Evolutionary conservation across 139 green algal genomes (phyloP).

Genomic region (Diplosphaera chodatii): DNA sequence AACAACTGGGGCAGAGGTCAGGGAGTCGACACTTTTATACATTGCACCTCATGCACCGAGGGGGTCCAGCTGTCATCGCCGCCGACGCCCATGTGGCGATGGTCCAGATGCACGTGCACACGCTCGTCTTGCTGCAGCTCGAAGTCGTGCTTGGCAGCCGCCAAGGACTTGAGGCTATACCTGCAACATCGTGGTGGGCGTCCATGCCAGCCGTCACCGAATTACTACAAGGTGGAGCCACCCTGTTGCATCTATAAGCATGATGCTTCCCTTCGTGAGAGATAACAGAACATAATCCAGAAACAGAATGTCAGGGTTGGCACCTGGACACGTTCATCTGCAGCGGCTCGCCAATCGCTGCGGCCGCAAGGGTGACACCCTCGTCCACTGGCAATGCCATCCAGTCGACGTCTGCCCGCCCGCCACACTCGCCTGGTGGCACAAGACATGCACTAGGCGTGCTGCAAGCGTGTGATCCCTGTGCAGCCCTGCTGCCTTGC

Average conservation of each 20-base stretch:
- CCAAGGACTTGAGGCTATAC: slow-evolving; percentile 34
- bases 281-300: no score
- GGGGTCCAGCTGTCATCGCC: slow-evolving; percentile 94
- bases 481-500: no score
- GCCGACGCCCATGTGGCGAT: slow-evolving; percentile 86
- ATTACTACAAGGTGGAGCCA: no score
- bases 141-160: slow-evolving; percentile 55
- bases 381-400: slow-evolving; percentile 24
- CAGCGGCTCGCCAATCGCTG: slow-evolving; percentile 1
- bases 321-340: slow-evolving; percentile 35
- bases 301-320: slow-evolving; percentile 5
- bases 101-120: slow-evolving; percentile 76
- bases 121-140: slow-evolving; percentile 41
- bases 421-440: slow-evolving; percentile 59
- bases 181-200: slow-evolving; percentile 14
- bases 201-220: no score
- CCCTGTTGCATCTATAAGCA: not conserved
- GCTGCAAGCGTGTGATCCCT: no score
- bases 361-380: slow-evolving; percentile 15
- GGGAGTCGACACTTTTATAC: slow-evolving; percentile 5
- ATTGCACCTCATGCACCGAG: slow-evolving; percentile 29
- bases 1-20: not conserved
- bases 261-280: no score
- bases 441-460: not conserved
- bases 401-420: slow-evolving; percentile 66